These are phyloP conservation scores for Fonsecaea multimorphosa DNA, from an alignment of 2,329 filamentous ascomycete genomes.

Conservation along the genomic window DNA sequence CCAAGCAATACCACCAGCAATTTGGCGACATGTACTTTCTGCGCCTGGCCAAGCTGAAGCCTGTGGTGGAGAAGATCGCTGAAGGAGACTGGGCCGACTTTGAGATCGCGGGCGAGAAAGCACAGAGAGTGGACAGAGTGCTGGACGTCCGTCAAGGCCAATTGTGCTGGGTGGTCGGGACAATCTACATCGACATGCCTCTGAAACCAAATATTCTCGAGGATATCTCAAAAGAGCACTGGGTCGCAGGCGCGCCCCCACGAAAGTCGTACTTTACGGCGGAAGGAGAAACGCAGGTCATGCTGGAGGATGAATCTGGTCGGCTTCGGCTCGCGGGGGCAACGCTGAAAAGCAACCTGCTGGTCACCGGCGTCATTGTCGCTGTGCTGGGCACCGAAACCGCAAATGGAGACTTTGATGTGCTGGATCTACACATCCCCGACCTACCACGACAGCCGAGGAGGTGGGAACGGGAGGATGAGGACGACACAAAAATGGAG, in stretches of 20 bases:
- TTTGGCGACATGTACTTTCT: constrained; percentile 98
- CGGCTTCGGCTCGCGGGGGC: constrained; percentile 79
- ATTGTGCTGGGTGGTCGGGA: constrained; percentile 93
- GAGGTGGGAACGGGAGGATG: constrained; percentile 74
- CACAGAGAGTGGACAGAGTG: constrained; percentile 80
- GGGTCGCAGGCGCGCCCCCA: constrained; percentile 81
- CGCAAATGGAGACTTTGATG: constrained; percentile 86
- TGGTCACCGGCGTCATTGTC: constrained; percentile 92
- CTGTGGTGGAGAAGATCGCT: constrained; percentile 76
- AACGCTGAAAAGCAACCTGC: constrained; percentile 68
- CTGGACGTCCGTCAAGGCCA: constrained; percentile 95
- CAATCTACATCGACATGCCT: constrained; percentile 96
- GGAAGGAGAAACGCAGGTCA: constrained; percentile 70
- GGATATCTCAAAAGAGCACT: constrained; percentile 94
- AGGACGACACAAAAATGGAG: constrained; percentile 43
- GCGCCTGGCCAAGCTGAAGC: constrained; percentile 84
- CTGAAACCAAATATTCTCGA: constrained; percentile 95
- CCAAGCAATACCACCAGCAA: constrained; percentile 85
- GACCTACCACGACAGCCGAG: constrained; percentile 82
- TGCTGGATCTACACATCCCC: constrained; percentile 86
- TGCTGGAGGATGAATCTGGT: constrained; percentile 95
- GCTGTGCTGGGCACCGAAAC: constrained; percentile 97
- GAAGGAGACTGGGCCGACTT: constrained; percentile 77
- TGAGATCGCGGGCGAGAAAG: constrained; percentile 75
- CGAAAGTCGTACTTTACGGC: constrained; percentile 76